These are phyloP conservation scores for Pseudocercospora fuligena DNA, from an alignment of 2,329 filamentous ascomycete genomes.

Conservation along the genomic window DNA sequence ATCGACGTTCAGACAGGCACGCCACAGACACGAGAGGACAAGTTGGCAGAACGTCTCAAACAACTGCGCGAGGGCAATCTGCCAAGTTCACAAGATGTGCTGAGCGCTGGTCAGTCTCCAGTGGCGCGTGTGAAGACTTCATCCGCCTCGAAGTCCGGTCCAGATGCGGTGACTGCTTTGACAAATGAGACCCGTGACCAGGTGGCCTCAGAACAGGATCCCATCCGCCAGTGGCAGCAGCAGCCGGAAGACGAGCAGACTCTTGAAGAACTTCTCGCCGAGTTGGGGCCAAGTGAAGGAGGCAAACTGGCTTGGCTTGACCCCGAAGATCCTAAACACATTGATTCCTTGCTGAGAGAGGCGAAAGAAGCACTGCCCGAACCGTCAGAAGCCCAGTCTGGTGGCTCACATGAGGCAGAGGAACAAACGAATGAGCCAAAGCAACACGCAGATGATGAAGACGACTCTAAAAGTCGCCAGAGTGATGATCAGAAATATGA, in stretches of 20 bases:
- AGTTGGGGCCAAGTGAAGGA: conserved; percentile 44
- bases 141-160: neutral
- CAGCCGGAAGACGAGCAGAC: conserved; percentile 52
- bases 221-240: conserved; percentile 38
- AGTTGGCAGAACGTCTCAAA: conserved; percentile 42
- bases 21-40: conserved; percentile 34
- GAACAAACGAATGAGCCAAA: conserved; percentile 10
- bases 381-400: conserved; percentile 28
- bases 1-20: conserved; percentile 31
- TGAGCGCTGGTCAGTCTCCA: neutral
- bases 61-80: conserved; percentile 30
- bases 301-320: conserved; percentile 43
- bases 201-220: conserved; percentile 27
- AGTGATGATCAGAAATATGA: conserved; percentile 40
- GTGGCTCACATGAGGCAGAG: neutral
- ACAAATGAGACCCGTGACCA: conserved; percentile 27
- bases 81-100: neutral
- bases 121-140: no score
- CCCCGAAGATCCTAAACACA: conserved; percentile 47
- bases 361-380: conserved; percentile 46
- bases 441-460: neutral
- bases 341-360: conserved; percentile 48
- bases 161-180: conserved; percentile 16
- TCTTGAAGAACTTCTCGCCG: conserved; percentile 53
- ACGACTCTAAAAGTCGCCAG: conserved; percentile 19